Base-by-base conservation (phyloP, 1,139 yeast species). In the Debaryomyces robertsiae region DNA sequence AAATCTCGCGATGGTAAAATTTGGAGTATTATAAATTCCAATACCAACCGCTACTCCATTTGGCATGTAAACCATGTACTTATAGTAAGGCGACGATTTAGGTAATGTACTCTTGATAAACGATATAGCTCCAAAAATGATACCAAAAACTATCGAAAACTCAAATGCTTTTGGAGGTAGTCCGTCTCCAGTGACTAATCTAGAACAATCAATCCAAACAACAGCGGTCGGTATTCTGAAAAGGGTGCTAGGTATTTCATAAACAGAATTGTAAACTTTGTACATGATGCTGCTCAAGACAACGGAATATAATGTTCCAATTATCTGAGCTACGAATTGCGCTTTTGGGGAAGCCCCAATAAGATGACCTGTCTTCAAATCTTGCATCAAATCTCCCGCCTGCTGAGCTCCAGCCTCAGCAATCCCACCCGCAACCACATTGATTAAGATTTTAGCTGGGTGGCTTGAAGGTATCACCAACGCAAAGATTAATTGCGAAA, bases 341-440 rank as follows among this genome's bases (percentile, higher is more conserved):
- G 96, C 96, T 45, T 75, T 76, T 16, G 97, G 97, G 0, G 96
- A 85, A 0, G 98, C 98, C 9, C 95, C 96, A 3, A 93, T 58
- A 38, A 93, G 63, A 62, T 88, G 95, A 0, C 98, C 98, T 0
- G 98, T 91, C 60, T 93, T 93, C 52, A 91, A 72, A 63, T 93
- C 98, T 69, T 93, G 98, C 96, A 91, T 88, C 56, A 93, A 71
- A 64, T 93, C 98, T 11, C 98, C 98, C 1, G 98, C 97, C 63
- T 93, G 98, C 63, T 93, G 98, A 2, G 98, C 97, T 6, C 98
- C 98, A 1, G 98, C 98, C 64, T 93, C 98, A 1, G 98, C 95
- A 25, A 93, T 83, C 6, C 96, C 98, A 11, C 98, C 98, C 3
- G 98, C 96, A 2, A 93, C 84, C 41, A 93, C 69, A 58, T 93